Evolutionary conservation across 169 alveolate species (phyloP).

Genomic region (Eimeria nieschulzi): DNA sequence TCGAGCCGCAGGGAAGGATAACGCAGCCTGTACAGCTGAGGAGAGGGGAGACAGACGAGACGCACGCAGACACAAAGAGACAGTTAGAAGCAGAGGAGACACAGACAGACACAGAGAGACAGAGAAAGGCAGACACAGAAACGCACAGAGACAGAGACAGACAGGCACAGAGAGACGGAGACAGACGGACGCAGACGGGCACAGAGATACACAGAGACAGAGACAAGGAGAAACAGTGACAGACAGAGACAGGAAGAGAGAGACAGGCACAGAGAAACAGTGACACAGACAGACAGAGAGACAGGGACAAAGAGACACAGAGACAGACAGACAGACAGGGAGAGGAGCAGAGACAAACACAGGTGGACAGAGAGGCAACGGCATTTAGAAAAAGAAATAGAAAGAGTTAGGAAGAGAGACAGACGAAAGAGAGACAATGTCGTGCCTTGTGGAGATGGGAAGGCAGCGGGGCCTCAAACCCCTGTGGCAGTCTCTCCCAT

Average conservation of each 20-base stretch:
- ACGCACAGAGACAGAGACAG: background rate
- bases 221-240: background rate
- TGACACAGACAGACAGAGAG: background rate
- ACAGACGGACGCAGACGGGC: background rate
- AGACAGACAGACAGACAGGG: background rate
- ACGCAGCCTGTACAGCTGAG: background rate
- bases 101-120: background rate
- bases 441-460: background rate
- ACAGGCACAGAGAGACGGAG: background rate
- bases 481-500: constrained; percentile 51
- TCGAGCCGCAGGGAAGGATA: constrained; percentile 1
- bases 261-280: background rate
- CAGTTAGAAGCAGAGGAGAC: background rate
- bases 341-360: background rate
- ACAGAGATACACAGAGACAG: background rate
- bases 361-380: background rate
- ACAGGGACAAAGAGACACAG: background rate
- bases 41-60: background rate
- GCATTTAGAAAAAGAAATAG: background rate
- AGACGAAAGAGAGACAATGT: background rate
- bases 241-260: background rate
- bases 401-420: background rate
- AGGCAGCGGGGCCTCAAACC: constrained; percentile 47
- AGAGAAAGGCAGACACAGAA: background rate
- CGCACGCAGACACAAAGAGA: too few species aligned